Percentiles rank a stretch among this genome's conserved stretches.
Evolutionary conservation across 805 yeast species (phyloP).

Genomic region (Saccharomycopsis olivae): DNA sequence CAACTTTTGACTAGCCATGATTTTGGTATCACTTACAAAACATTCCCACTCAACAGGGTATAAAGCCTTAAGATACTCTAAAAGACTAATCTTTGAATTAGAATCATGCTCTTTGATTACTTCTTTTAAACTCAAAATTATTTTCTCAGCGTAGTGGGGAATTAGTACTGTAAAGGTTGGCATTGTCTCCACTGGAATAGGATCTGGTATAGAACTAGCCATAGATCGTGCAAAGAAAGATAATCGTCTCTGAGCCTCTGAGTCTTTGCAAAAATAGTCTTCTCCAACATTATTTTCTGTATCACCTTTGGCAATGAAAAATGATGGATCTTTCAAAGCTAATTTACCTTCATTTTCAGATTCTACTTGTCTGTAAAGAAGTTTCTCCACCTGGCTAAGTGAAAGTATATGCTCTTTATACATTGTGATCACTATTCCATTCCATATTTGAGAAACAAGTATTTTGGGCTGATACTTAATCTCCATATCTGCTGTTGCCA

Average conservation of each 20-base stretch:
- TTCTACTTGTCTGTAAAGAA: conserved; percentile 42
- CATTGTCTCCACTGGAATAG: conserved; percentile 98
- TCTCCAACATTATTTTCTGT: conserved; percentile 56
- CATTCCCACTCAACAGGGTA: conserved; percentile 98
- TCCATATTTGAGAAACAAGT: conserved; percentile 68
- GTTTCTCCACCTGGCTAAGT: conserved; percentile 55
- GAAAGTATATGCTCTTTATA: conserved; percentile 70
- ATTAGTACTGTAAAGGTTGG: conserved; percentile 95
- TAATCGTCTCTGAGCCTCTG: conserved; percentile 99
- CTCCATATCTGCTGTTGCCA: conserved; percentile 63
- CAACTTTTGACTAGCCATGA: conserved; percentile 87
- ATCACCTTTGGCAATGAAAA: conserved; percentile 96
- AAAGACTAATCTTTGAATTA: conserved; percentile 83
- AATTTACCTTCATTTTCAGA: conserved; percentile 78
- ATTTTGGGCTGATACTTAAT: conserved; percentile 40
- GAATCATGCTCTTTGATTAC: conserved; percentile 95
- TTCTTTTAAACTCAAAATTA: conserved; percentile 80
- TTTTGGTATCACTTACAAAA: conserved; percentile 92
- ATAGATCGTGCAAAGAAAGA: conserved; percentile 98
- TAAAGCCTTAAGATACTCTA: conserved; percentile 88
- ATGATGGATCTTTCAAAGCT: conserved; percentile 95
- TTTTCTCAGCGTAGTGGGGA: conserved; percentile 95
- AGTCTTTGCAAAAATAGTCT: conserved; percentile 91
- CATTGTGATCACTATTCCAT: conserved; percentile 70
- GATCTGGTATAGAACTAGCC: conserved; percentile 97